Conservation (phyloP, 352 stramenopile genomes). For the Globisporangium middletonii region DNA sequence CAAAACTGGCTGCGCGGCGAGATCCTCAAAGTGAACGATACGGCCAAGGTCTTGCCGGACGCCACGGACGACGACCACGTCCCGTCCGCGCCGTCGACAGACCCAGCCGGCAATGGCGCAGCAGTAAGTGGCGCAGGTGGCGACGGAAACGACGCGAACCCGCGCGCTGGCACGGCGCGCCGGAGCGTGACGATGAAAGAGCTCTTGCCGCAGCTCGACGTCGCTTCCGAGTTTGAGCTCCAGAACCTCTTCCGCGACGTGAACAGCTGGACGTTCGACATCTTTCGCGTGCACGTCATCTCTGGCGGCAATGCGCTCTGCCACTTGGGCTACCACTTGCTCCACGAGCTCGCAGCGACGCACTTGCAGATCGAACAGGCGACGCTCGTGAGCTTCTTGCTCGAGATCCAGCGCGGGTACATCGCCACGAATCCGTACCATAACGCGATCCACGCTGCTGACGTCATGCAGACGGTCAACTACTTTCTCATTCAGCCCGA, state of each 20-base stretch:
- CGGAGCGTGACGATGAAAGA: slow-evolving; percentile 56
- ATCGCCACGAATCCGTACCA: slow-evolving; percentile 84
- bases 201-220: slow-evolving; percentile 48
- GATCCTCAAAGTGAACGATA: slow-evolving; percentile 66
- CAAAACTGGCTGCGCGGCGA: slow-evolving; percentile 82
- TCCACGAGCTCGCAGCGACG: slow-evolving; percentile 52
- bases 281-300: slow-evolving; percentile 66
- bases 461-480: slow-evolving; percentile 87
- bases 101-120: slow-evolving; percentile 6
- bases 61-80: slow-evolving; percentile 22
- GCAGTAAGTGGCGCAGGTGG: not conserved
- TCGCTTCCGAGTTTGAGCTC: slow-evolving; percentile 58
- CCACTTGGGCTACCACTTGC: slow-evolving; percentile 72
- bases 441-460: slow-evolving; percentile 85
- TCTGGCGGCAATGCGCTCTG: slow-evolving; percentile 69
- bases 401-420: slow-evolving; percentile 83
- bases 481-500: slow-evolving; percentile 81
- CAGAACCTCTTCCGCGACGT: slow-evolving; percentile 56
- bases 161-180: slow-evolving; percentile 8
- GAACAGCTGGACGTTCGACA: slow-evolving; percentile 66
- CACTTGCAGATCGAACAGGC: slow-evolving; percentile 57
- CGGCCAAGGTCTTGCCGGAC: slow-evolving; percentile 53
- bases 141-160: not conserved
- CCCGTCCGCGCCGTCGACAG: not conserved
- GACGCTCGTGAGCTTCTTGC: slow-evolving; percentile 65